Base-by-base conservation (phyloP, 2,329 filamentous ascomycete species). In the Botrytis medusae region DNA sequence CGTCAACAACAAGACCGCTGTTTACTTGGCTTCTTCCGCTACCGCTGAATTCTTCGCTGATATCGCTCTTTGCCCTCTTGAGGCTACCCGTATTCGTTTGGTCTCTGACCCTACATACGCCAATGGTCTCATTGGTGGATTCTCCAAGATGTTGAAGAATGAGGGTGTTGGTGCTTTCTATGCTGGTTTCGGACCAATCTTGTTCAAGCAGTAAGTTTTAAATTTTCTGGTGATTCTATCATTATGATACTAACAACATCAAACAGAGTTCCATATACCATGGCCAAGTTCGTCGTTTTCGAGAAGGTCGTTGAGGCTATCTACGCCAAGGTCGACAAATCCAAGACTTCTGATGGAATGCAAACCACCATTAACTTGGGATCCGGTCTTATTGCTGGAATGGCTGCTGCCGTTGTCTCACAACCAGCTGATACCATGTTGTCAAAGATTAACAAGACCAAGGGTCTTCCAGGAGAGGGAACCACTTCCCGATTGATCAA, bases 371-470 rank as follows among this genome's bases (percentile, higher is more conserved):
- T 93, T 87, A 96, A 97, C 90, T 87, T 97, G 79, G 89, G 89
- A 75, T 91, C 91, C 80, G 91, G 91, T 90, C 87, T 93, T 76
- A 86, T 93, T 79, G 91, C 91, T 80, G 89, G 93, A 92, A 94
- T 97, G 86, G 93, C 93, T 80, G 93, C 93, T 80, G 93, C 93
- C 82, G 83, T 95, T 80, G 89, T 97, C 83, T 97, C 93, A 76
- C 93, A 97, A 87, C 93, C 93, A 79, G 93, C 93, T 83, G 93
- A 97, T 84, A 97, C 93, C 82, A 97, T 97, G 93, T 91, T 97
- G 77, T 92, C 89, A 86, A 96, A 95, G 90, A 96, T 97, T 88
- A 97, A 97, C 92, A 96, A 96, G 92, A 93, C 92, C 85, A 91
- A 93, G 87, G 93, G 93, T 85, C 87, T 90, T 75, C 93, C 93